Conservation (phyloP, 2,329 filamentous ascomycete species). For the Colletotrichum zoysiae region DNA sequence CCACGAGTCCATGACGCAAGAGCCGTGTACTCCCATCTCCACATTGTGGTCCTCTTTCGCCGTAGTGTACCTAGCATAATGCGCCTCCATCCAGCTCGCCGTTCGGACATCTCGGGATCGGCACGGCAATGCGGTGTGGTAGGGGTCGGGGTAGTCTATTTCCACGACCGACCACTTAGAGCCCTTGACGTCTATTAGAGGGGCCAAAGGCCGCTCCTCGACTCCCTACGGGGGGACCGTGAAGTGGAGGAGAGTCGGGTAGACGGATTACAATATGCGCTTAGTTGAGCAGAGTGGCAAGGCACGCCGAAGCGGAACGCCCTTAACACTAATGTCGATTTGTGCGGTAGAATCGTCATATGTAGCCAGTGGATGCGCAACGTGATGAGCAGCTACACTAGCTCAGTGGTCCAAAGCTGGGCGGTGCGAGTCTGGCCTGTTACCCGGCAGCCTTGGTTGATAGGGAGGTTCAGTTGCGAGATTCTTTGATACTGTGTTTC, state of each 20-base stretch:
- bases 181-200: background rate
- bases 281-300: background rate
- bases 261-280: background rate
- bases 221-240: background rate
- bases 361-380: background rate
- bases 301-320: no score
- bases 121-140: constrained; percentile 6
- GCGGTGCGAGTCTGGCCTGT: background rate
- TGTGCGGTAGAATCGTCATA: background rate
- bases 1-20: constrained; percentile 7
- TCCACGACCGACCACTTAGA: constrained; percentile 3
- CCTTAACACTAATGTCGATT: no score
- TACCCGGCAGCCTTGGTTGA: no score
- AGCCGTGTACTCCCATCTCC: constrained; percentile 5
- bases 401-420: background rate
- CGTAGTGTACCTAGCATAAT: background rate
- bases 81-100: background rate
- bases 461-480: no score
- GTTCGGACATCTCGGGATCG: constrained; percentile 6
- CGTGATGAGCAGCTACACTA: background rate
- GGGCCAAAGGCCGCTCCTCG: background rate
- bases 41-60: background rate
- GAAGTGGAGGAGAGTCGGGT: background rate
- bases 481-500: no score
- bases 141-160: background rate